Percentiles rank a stretch among this genome's conserved stretches.
Conservation (phyloP, 2,329 filamentous ascomycete species). For the Aspergillus jensenii region DNA sequence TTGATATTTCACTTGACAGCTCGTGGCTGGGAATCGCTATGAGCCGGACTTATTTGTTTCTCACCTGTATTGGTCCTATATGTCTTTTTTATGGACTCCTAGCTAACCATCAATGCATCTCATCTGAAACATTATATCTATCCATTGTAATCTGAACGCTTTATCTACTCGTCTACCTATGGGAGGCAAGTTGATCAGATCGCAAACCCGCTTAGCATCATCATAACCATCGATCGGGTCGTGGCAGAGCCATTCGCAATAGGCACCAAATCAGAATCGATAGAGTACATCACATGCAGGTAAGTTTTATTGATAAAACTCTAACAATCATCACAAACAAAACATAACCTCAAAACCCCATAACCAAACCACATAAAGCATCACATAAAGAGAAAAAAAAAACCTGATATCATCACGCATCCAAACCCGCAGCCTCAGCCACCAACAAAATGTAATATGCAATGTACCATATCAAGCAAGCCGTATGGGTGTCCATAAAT, state of each 20-base stretch:
- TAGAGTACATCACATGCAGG: not conserved
- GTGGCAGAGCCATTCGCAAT: not conserved
- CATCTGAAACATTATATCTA: not conserved
- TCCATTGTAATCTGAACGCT: not conserved
- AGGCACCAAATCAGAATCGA: not conserved
- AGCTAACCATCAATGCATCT: conserved; percentile 2
- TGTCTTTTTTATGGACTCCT: not conserved
- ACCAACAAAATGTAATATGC: not conserved
- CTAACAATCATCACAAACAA: not conserved
- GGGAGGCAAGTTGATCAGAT: too few relatives aligned
- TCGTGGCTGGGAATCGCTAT: conserved; percentile 6
- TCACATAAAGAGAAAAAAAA: not conserved
- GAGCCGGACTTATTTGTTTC: conserved; percentile 10
- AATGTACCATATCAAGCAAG: not conserved
- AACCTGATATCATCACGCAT: not conserved
- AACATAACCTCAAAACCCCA: not conserved
- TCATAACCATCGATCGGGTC: too few relatives aligned
- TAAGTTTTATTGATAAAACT: not conserved
- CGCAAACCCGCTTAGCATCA: too few relatives aligned
- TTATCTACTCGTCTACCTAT: not conserved
- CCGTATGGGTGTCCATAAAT: not conserved
- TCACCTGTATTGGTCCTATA: conserved; percentile 2
- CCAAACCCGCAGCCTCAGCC: not conserved
- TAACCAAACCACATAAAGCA: not conserved
- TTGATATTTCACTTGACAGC: conserved; percentile 4